Base-by-base conservation (phyloP, 2,329 filamentous ascomycete species). In the Colletotrichum magnum region DNA sequence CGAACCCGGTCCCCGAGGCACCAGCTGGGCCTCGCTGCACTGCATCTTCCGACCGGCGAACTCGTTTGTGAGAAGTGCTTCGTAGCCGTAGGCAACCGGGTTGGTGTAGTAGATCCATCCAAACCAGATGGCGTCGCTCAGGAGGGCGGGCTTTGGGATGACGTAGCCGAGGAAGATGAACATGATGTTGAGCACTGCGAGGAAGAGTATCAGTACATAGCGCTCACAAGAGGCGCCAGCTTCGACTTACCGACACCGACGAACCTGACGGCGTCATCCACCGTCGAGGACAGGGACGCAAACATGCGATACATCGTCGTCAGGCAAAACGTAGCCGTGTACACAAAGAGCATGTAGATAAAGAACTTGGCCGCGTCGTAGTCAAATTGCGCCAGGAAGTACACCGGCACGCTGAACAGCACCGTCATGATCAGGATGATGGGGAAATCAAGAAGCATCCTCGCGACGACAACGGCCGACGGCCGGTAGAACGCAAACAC, bases 151-250 rank as follows among this genome's bases (percentile, higher is more conserved):
- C 18, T 87, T 85, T 0, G 87, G 87, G 39, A 92, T 88, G 2
- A 88, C 82, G 74, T 92, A 93, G 0, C 90, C 90, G 0, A 90
- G 92, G 74, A 90, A 93, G 26, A 93, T 88, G 52, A 92, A 84
- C 10, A 92, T 84, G 62, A 89, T 79, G 68, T 91, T 85, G 43
- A 92, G 86, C 1, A 87, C 79, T 16, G 50, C 89, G 39, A 50
- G 5, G 16, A 45, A 18, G 15, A 2, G 15, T 28, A 24, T 62
- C 13, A 54, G 59, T 1, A 18, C 18, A 18, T 18, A 18, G 18
- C 18, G 18, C 18, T 18, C 18, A 18, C 18, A 18, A 18, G 18
- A 18, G 18, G 18, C 18, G 18, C 18, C 18, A 18, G 18, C 18
- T 18, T 18, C 18, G 18, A 18, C 69, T 51, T 32, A 71, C 69